These are phyloP conservation scores for Amauroascus verrucosus DNA, from an alignment of 2,329 filamentous ascomycete genomes.

Conservation along the genomic window DNA sequence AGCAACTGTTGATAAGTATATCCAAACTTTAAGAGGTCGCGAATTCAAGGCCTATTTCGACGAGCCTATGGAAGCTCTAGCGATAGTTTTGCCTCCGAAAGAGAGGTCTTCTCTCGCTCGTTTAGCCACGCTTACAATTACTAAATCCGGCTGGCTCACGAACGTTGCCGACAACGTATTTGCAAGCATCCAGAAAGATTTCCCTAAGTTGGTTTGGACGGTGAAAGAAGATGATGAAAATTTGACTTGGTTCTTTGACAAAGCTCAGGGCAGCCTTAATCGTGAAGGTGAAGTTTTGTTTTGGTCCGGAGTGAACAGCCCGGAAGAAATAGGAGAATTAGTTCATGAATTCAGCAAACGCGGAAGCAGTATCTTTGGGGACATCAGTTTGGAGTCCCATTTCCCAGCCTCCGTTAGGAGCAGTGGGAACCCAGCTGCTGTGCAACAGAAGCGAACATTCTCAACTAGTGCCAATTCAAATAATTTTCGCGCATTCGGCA, in stretches of 20 bases:
- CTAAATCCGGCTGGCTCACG: constrained; percentile 85
- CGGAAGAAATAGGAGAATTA: constrained; percentile 69
- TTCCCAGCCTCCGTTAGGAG: constrained; percentile 59
- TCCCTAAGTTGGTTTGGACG: constrained; percentile 87
- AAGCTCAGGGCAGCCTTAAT: constrained; percentile 84
- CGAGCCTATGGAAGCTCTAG: constrained; percentile 83
- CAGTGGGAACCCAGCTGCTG: constrained; percentile 40
- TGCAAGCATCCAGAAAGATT: constrained; percentile 83
- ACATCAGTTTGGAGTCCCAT: constrained; percentile 79
- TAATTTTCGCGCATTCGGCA: constrained; percentile 26
- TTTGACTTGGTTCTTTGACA: constrained; percentile 95
- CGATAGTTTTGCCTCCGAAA: constrained; percentile 69
- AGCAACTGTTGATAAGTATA: constrained; percentile 75
- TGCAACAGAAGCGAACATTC: constrained; percentile 56
- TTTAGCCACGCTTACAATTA: constrained; percentile 82
- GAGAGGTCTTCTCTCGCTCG: constrained; percentile 62
- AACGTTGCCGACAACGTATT: constrained; percentile 96
- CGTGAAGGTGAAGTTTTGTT: constrained; percentile 83
- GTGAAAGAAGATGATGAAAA: constrained; percentile 95
- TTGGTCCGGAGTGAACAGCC: constrained; percentile 83
- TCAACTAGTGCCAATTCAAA: constrained; percentile 45
- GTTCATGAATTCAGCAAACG: constrained; percentile 70
- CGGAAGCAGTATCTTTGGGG: constrained; percentile 75
- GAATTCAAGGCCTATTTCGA: constrained; percentile 92
- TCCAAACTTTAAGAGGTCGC: constrained; percentile 64